Conservation (phyloP, 2,329 filamentous ascomycete genomes). For the Curvularia sp. region DNA sequence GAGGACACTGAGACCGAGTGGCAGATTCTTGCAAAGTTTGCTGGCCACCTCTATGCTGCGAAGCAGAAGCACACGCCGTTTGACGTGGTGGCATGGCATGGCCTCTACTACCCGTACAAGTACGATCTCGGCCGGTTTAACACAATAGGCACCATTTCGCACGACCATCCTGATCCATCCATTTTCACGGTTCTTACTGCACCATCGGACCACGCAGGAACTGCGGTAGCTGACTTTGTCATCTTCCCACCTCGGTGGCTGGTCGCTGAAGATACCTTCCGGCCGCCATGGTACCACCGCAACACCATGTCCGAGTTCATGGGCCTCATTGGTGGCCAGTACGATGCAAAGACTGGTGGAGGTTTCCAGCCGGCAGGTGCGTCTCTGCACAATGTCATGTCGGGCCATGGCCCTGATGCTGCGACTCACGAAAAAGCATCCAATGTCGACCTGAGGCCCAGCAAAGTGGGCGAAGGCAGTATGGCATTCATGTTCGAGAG, state of each 20-base stretch:
- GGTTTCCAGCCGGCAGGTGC: slow-evolving; percentile 70
- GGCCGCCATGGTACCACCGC: slow-evolving; percentile 75
- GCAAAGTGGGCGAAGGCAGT: slow-evolving; percentile 68
- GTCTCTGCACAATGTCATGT: slow-evolving; percentile 76
- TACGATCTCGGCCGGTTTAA: slow-evolving; percentile 66
- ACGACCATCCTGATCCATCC: slow-evolving; percentile 71
- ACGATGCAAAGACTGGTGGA: slow-evolving; percentile 65
- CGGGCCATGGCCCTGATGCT: slow-evolving; percentile 70
- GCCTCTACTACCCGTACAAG: slow-evolving; percentile 69
- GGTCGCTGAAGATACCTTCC: slow-evolving; percentile 72
- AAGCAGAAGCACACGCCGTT: slow-evolving; percentile 71
- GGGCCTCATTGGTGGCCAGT: slow-evolving; percentile 68
- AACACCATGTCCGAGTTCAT: slow-evolving; percentile 75
- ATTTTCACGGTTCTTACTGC: slow-evolving; percentile 73
- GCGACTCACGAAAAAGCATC: slow-evolving; percentile 65
- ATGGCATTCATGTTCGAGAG: slow-evolving; percentile 74
- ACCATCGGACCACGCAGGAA: slow-evolving; percentile 61
- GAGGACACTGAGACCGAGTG: slow-evolving; percentile 63
- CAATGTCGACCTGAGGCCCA: slow-evolving; percentile 61
- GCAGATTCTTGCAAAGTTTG: slow-evolving; percentile 67
- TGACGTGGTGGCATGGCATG: slow-evolving; percentile 75
- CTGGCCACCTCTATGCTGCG: slow-evolving; percentile 66
- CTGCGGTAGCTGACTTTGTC: slow-evolving; percentile 71
- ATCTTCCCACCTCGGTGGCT: slow-evolving; percentile 77
- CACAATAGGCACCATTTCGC: slow-evolving; percentile 63